Evolutionary conservation across 306 rosid genomes (phyloP), one percentile per base, ranked within the genome.

Genomic region (Fragaria ananassa): DNA sequence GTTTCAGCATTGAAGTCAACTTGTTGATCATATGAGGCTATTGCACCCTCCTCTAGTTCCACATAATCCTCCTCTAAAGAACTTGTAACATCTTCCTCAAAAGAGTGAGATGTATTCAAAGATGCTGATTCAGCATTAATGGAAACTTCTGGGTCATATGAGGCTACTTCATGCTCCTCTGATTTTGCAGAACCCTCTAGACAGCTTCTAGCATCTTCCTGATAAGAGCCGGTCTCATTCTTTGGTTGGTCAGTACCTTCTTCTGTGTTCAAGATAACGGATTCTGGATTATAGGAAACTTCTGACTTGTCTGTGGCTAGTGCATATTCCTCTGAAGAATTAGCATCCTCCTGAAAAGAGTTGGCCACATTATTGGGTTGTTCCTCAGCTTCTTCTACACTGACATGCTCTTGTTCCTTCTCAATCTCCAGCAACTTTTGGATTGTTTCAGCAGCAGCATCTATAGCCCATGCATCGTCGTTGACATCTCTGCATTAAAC

Each of bases 361-460:
- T 71, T 63, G 27, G 78, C 34, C 15, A 67, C 74, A 70, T 67
- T 2, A 44, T 74, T 19, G 1, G 82, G 64, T 66, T 82, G 80
- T 6, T 77, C 75, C 75, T 75, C 85, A 11, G 60, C 37, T 37
- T 87, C 84, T 65, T 82, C 87, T 47, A 47, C 78, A 61, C 64
- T 44, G 14, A 10, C 39, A 73, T 76, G 29, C 46, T 82, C 82
- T 35, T 83, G 56, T 76, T 78, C 67, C 74, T 92, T 85, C 84
- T 87, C 92, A 70, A 81, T 83, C 83, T 80, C 89, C 39, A 92
- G 76, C 74, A 92, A 77, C 83, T 78, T 83, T 72, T 83, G 82
- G 68, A 92, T 90, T 17, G 90, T 79, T 81, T 81, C 71, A 58
- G 84, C 74, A 53, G 88, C 87, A 71, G 77, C 62, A 71, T 84